Conservation (phyloP, 2,329 filamentous ascomycete genomes). For the Neofusicoccum sp. region DNA sequence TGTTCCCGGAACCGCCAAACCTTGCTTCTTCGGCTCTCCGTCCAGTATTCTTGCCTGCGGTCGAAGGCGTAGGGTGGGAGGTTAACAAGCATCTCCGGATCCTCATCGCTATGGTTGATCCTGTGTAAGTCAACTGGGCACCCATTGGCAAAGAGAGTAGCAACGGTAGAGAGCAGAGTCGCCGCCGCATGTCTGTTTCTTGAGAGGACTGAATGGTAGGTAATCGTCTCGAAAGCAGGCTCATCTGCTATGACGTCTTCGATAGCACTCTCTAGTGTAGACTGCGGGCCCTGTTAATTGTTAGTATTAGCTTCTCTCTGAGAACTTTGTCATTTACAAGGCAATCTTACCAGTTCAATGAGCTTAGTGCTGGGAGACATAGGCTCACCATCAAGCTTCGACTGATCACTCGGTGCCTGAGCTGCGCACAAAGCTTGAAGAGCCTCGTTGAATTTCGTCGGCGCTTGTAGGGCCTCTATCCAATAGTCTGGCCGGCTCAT, state of each 20-base stretch:
- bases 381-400: slow-evolving; percentile 39
- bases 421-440: slow-evolving; percentile 20
- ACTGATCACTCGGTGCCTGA: slow-evolving; percentile 31
- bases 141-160: background rate
- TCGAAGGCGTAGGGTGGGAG: slow-evolving; percentile 3
- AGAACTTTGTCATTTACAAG: background rate
- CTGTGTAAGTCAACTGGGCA: background rate
- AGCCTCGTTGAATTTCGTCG: slow-evolving; percentile 34
- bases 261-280: slow-evolving; percentile 21
- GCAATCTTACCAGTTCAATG: slow-evolving; percentile 23
- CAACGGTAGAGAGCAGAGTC: background rate
- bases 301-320: background rate
- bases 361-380: slow-evolving; percentile 32
- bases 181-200: background rate
- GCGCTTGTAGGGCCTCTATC: slow-evolving; percentile 35
- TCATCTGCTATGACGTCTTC: background rate
- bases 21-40: slow-evolving; percentile 25
- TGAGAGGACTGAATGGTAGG: background rate
- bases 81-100: background rate
- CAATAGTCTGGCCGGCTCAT: slow-evolving; percentile 30
- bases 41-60: slow-evolving; percentile 22
- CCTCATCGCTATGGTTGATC: slow-evolving; percentile 12
- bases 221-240: slow-evolving; percentile 7
- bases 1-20: slow-evolving; percentile 22
- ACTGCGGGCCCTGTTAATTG: slow-evolving; percentile 26